Base-by-base conservation (phyloP, 108 stramenopile genomes). In the Fistulifera pelliculosa region DNA sequence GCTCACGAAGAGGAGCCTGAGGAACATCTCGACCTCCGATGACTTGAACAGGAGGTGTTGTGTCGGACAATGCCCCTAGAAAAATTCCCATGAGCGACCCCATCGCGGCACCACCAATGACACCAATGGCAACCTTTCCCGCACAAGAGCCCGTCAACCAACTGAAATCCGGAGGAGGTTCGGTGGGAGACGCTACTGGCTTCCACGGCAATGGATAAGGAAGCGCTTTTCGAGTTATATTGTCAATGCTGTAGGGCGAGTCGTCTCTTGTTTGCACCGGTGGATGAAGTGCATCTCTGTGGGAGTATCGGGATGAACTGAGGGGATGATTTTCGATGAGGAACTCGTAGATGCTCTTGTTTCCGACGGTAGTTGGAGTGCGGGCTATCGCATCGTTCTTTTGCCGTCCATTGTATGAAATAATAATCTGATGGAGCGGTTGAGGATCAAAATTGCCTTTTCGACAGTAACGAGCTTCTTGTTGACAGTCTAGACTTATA, bases 81-180 rank as follows among this genome's bases (percentile, higher is more conserved):
- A 94, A 94, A 10, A 90, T 83, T 17, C 93, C 93, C 89, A 94
- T 89, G 28, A 90, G 49, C 26, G 87, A 54, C 17, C 93, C 93
- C 82, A 87, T 86, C 22, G 75, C 73, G 1, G 81, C 93, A 10
- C 93, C 93, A 5, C 85, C 85, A 52, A 91, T 75, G 13, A 87
- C 70, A 13, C 93, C 93, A 49, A 90, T 81, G 49, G 81, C 87
- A 10, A 89, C 89, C 58, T 87, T 88, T 17, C 80, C 69, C 17
- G 80, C 93, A 53, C 93, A 94, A 16, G 75, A 75, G 61, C 87
- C 80, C 4, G 81, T 61, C 13, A 93, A 12, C 85, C 85, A 93
- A 10, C 73, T 70, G 59, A 87, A 93, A 56, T 90, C 86, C 19
- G 87, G 85, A 24, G 92, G 85, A 6, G 87, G 25, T 61, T 83